Percentiles rank a stretch among this genome's conserved stretches.
These are phyloP conservation scores for Termitomyces sp. DNA, from an alignment of 768 basidiomycete genomes.

Conservation along the genomic window DNA sequence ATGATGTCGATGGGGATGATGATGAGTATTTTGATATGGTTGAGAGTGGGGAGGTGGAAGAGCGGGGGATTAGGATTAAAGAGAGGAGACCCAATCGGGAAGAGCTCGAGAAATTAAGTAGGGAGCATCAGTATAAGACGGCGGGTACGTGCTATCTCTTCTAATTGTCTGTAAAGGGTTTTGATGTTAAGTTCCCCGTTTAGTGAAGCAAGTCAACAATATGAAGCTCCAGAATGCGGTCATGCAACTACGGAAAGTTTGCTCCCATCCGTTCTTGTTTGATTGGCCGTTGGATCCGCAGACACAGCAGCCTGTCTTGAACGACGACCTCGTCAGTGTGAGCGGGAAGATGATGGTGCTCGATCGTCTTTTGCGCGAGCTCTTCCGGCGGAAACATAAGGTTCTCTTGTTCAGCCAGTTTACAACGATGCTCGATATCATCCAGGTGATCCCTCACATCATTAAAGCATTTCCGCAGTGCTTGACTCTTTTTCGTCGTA, in stretches of 20 bases:
- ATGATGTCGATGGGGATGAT: slow-evolving; percentile 56
- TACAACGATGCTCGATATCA: slow-evolving; percentile 93
- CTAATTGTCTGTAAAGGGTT: neutral
- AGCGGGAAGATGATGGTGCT: slow-evolving; percentile 98
- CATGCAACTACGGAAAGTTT: slow-evolving; percentile 97
- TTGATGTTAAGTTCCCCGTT: neutral
- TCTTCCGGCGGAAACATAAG: slow-evolving; percentile 79
- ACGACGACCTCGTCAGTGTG: slow-evolving; percentile 76
- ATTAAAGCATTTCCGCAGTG: neutral
- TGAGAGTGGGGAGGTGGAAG: slow-evolving; percentile 41
- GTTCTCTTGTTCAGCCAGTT: slow-evolving; percentile 91
- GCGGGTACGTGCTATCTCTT: slow-evolving; percentile 40
- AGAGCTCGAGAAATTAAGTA: slow-evolving; percentile 47
- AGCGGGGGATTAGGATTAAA: slow-evolving; percentile 23
- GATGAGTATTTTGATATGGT: slow-evolving; percentile 62
- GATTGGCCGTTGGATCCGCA: slow-evolving; percentile 70
- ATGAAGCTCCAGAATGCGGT: slow-evolving; percentile 92
- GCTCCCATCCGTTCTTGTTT: slow-evolving; percentile 89
- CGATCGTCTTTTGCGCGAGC: slow-evolving; percentile 76
- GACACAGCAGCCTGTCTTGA: slow-evolving; percentile 58
- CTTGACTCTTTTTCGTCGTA: slow-evolving; percentile 17
- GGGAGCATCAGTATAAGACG: slow-evolving; percentile 51
- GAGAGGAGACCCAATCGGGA: slow-evolving; percentile 26
- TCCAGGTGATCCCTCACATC: slow-evolving; percentile 53
- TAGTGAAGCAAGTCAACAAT: slow-evolving; percentile 84